These are phyloP conservation scores for Sporothrix pallida DNA, from an alignment of 2,329 filamentous ascomycete genomes.

Conservation along the genomic window DNA sequence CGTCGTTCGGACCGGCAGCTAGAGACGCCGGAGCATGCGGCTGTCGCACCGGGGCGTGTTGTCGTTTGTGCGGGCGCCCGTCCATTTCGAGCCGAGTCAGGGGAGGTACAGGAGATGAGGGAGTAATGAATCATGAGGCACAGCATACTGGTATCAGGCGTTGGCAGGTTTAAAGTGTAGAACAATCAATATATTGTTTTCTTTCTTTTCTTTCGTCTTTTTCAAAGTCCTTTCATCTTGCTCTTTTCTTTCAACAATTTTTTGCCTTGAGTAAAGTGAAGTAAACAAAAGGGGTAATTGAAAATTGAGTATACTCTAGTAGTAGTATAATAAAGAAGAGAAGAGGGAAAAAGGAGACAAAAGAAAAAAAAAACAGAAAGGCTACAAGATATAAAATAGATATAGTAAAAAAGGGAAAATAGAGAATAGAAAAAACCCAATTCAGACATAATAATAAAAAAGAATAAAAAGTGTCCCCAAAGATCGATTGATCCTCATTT, in stretches of 20 bases:
- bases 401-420: slow-evolving; percentile 12
- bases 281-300: slow-evolving; percentile 24
- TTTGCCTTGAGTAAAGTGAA: no score
- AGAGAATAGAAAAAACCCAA: slow-evolving; percentile 22
- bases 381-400: slow-evolving; percentile 18
- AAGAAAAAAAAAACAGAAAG: slow-evolving; percentile 18
- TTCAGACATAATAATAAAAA: slow-evolving; percentile 25
- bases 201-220: neutral
- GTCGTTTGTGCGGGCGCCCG: neutral
- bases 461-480: slow-evolving; percentile 24
- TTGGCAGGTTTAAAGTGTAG: neutral
- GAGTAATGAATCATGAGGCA: slow-evolving; percentile 12
- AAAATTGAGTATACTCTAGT: slow-evolving; percentile 24
- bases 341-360: slow-evolving; percentile 9
- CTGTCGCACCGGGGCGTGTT: neutral
- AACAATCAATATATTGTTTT: slow-evolving; percentile 4
- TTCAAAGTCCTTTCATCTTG: neutral
- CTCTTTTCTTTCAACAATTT: neutral
- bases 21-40: neutral
- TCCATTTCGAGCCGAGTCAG: neutral
- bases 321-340: slow-evolving; percentile 27
- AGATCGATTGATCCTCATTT: slow-evolving; percentile 28
- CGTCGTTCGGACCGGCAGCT: neutral
- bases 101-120: neutral
- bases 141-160: slow-evolving; percentile 13